Evolutionary conservation across 2,329 filamentous ascomycete genomes (phyloP).

Genomic region (Penicillium sp.): DNA sequence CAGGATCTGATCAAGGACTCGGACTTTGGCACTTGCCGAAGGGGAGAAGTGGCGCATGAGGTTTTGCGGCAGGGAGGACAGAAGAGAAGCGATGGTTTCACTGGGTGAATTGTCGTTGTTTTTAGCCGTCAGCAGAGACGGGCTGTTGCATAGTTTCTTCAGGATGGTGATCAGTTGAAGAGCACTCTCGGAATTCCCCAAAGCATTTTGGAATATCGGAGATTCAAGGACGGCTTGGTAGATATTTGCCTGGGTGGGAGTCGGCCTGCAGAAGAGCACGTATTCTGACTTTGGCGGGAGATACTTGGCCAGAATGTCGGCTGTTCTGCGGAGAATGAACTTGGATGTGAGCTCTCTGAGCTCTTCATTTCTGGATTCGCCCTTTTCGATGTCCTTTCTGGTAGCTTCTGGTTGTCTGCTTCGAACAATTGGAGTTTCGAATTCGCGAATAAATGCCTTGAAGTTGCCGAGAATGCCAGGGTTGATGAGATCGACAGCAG

Average conservation of each 20-base stretch:
- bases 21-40: conserved; percentile 63
- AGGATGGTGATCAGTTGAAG: conserved; percentile 69
- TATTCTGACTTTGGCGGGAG: conserved; percentile 67
- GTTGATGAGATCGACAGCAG: conserved; percentile 68
- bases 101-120: conserved; percentile 48
- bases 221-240: conserved; percentile 65
- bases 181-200: conserved; percentile 62
- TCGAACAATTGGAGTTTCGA: conserved; percentile 63
- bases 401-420: conserved; percentile 64
- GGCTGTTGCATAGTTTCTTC: conserved; percentile 73
- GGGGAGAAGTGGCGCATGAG: conserved; percentile 55
- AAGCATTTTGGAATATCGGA: conserved; percentile 59
- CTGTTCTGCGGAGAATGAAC: conserved; percentile 66
- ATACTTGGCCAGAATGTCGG: conserved; percentile 64
- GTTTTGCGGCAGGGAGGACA: conserved; percentile 56
- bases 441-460: conserved; percentile 62
- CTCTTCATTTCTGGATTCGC: conserved; percentile 61
- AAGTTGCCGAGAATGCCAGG: conserved; percentile 63
- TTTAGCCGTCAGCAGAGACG: conserved; percentile 58
- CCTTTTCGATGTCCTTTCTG: conserved; percentile 61
- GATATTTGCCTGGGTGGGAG: conserved; percentile 58
- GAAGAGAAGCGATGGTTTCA: conserved; percentile 47
- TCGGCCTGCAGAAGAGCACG: conserved; percentile 65
- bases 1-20: conserved; percentile 65
- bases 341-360: conserved; percentile 59